phyloP scores from a whole-genome alignment of 371 early-diverging fungal species.

The Coemansia sp. region DNA sequence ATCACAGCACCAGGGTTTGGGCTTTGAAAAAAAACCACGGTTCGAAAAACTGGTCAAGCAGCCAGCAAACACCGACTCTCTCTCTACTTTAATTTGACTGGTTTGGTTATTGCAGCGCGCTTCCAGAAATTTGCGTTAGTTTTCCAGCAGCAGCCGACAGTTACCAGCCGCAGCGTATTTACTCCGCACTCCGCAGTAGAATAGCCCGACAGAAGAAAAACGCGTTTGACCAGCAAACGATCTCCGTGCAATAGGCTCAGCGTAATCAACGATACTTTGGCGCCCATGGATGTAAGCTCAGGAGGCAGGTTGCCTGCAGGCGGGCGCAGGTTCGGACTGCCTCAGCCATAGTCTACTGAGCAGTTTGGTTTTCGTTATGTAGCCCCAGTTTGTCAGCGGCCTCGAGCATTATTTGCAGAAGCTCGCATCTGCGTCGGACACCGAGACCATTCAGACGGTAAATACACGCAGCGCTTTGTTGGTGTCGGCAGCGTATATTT shows the following conservation, averaged over 20 bases:
- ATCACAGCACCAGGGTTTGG: background rate
- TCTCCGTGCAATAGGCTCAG: background rate
- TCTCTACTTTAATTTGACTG: too few species aligned
- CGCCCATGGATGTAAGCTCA: slow-evolving; percentile 1
- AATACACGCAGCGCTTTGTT: background rate
- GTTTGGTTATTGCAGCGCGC: too few species aligned
- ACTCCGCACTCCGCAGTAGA: slow-evolving; percentile 2
- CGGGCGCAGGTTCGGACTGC: background rate
- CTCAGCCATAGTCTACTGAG: background rate
- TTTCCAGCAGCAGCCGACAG: too few species aligned
- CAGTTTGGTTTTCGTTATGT: background rate
- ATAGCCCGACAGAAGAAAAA: background rate
- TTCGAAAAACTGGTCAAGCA: too few species aligned
- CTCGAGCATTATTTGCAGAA: slow-evolving; percentile 40
- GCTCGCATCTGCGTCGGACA: slow-evolving; percentile 36
- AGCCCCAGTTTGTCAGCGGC: slow-evolving; percentile 39
- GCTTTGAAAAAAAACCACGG: too few species aligned
- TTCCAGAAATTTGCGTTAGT: too few species aligned
- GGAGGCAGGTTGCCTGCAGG: background rate
- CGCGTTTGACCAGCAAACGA: background rate
- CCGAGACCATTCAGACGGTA: slow-evolving; percentile 47
- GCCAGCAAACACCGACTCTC: too few species aligned
- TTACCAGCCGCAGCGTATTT: too few species aligned
- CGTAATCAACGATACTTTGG: background rate
- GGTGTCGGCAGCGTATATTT: background rate